phyloP scores from a whole-genome alignment of 805 yeast species.

The Suhomyces emberorum region DNA sequence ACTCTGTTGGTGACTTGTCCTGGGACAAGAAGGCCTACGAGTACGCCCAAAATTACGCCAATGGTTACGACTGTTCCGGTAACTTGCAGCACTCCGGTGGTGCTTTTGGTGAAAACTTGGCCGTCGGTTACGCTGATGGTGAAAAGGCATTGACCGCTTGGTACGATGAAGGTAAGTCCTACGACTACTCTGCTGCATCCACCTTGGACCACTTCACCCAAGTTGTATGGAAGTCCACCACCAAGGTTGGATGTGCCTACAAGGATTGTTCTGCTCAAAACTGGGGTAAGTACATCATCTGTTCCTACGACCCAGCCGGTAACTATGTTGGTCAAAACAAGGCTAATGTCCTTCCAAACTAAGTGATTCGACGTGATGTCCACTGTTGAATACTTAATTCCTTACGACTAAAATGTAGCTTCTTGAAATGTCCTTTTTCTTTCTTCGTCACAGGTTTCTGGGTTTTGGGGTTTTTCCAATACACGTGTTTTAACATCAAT shows the following conservation, averaged over 20 bases:
- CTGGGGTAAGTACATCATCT: constrained; percentile 61
- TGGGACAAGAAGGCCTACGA: constrained; percentile 56
- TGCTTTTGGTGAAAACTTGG: constrained; percentile 38
- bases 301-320: constrained; percentile 75
- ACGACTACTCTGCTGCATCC: constrained; percentile 26
- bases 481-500: too few species aligned
- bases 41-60: constrained; percentile 50
- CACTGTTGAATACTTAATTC: constrained; percentile 1
- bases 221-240: constrained; percentile 65
- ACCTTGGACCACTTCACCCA: constrained; percentile 69
- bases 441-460: constrained; percentile 1
- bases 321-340: constrained; percentile 49
- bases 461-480: not conserved
- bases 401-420: not conserved
- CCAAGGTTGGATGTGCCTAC: constrained; percentile 68
- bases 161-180: constrained; percentile 36
- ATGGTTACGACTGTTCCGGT: constrained; percentile 20
- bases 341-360: constrained; percentile 11
- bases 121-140: constrained; percentile 23
- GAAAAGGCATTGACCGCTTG: constrained; percentile 35
- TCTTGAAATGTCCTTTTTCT: not conserved
- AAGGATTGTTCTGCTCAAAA: constrained; percentile 49
- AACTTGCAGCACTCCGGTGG: constrained; percentile 37
- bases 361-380: constrained; percentile 1
- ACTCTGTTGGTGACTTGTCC: constrained; percentile 45